Evolutionary conservation across 768 basidiomycete species (phyloP).

Genomic region (Dentipellis sp.): DNA sequence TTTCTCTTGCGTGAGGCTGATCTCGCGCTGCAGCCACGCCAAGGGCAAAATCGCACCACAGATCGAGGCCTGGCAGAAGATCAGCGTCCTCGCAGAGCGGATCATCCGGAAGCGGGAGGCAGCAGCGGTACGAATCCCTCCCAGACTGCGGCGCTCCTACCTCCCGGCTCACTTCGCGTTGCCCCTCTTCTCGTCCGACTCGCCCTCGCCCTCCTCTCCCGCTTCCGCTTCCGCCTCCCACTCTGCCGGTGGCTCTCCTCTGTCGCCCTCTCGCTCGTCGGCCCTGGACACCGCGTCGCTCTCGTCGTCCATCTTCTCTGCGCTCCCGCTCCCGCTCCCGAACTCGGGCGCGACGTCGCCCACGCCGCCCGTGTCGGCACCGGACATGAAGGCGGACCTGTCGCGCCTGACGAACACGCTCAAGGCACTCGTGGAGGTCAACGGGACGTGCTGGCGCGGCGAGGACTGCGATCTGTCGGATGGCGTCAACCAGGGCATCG

Average conservation of each 20-base stretch:
- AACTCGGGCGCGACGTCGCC: conserved; percentile 8
- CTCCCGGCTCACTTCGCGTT: conserved; percentile 65
- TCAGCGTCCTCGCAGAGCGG: conserved; percentile 81
- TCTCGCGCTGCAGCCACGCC: conserved; percentile 41
- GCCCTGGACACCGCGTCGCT: conserved; percentile 1
- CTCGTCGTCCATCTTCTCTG: conserved; percentile 16
- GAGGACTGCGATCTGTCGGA: conserved; percentile 74
- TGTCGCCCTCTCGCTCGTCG: conserved; percentile 14
- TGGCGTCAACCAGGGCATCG: conserved; percentile 67
- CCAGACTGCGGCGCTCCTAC: conserved; percentile 49
- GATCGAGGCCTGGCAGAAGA: conserved; percentile 88
- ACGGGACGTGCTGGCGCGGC: conserved; percentile 75
- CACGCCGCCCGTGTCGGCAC: conserved; percentile 2
- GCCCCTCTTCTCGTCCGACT: conserved; percentile 14
- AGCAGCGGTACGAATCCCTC: conserved; percentile 71
- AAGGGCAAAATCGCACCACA: conserved; percentile 65
- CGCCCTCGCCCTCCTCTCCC: conserved; percentile 10
- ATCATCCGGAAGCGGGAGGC: conserved; percentile 86
- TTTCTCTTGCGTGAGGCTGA: background rate
- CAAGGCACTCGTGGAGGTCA: conserved; percentile 68
- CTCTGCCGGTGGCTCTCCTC: too few relatives aligned
- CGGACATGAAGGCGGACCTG: conserved; percentile 60
- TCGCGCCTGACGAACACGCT: conserved; percentile 78
- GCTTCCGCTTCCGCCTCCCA: conserved; percentile 26
- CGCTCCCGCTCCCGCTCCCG: conserved; percentile 16